Evolutionary conservation across 805 yeast genomes (phyloP).

Genomic region (Kuraishia hungarica): DNA sequence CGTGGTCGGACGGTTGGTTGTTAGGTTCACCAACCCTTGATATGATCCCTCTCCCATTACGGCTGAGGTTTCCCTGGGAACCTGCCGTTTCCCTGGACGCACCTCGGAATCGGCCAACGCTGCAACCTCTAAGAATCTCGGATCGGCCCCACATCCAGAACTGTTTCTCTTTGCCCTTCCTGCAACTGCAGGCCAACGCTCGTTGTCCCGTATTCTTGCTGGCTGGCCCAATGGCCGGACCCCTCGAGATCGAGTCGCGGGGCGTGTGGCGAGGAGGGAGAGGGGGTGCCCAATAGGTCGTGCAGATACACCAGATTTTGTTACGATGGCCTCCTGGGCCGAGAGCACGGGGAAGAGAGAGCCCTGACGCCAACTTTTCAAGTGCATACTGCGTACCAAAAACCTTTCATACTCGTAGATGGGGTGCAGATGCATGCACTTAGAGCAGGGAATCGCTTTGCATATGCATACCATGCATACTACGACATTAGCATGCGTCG

Average conservation of each 20-base stretch:
- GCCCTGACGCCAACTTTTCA: background rate
- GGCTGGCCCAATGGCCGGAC: background rate
- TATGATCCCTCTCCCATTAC: background rate
- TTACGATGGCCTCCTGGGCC: background rate
- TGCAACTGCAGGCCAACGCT: background rate
- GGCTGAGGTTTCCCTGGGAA: background rate
- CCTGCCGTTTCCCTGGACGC: background rate
- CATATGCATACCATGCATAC: background rate
- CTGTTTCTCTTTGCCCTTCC: background rate
- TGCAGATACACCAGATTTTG: background rate
- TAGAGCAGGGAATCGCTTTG: background rate
- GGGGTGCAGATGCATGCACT: background rate
- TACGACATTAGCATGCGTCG: background rate
- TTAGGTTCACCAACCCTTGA: background rate
- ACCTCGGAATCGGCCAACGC: background rate
- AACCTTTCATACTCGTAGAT: background rate
- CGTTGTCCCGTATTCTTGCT: background rate
- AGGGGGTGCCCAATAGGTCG: background rate
- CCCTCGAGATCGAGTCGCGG: background rate
- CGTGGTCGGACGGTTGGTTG: background rate
- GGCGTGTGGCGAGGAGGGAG: background rate
- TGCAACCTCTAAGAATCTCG: background rate
- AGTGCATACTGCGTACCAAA: background rate
- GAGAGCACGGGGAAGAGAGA: background rate
- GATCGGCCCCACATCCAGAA: background rate